Percentiles rank a stretch among this genome's conserved stretches.
phyloP scores from a whole-genome alignment of 768 basidiomycete species.

The Pleurotus tuoliensis region DNA sequence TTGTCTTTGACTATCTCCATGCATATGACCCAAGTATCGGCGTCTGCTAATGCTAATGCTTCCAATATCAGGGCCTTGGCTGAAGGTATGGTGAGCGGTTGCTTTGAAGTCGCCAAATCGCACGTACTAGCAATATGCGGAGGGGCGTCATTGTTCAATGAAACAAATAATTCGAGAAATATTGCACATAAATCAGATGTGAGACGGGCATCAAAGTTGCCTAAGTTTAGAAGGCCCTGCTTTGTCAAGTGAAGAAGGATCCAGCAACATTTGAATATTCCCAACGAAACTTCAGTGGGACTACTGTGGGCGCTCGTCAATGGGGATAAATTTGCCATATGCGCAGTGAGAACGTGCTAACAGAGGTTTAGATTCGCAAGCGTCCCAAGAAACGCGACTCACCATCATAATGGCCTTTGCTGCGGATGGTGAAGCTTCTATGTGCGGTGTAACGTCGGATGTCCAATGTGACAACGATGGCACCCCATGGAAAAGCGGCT shows the following conservation, averaged over 20 bases:
- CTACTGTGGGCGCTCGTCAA: slow-evolving; percentile 19
- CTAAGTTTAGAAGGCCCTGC: background rate
- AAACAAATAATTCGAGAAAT: slow-evolving; percentile 27
- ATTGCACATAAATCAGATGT: slow-evolving; percentile 18
- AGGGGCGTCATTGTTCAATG: slow-evolving; percentile 10
- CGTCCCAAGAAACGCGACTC: background rate
- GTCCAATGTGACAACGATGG: slow-evolving; percentile 3
- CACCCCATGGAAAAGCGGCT: slow-evolving; percentile 2
- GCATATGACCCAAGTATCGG: slow-evolving; percentile 14
- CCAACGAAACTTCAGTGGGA: slow-evolving; percentile 18
- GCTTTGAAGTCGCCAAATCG: background rate
- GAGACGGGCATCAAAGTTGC: slow-evolving; percentile 11
- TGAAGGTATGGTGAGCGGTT: slow-evolving; percentile 10
- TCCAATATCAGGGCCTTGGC: slow-evolving; percentile 30
- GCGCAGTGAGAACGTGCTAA: slow-evolving; percentile 7
- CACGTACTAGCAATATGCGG: slow-evolving; percentile 20
- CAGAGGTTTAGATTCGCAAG: background rate
- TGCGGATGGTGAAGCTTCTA: slow-evolving; percentile 6
- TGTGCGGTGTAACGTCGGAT: background rate
- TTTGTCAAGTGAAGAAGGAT: background rate
- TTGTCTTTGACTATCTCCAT: slow-evolving; percentile 18
- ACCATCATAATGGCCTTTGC: slow-evolving; percentile 24
- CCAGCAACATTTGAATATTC: background rate
- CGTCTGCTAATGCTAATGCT: slow-evolving; percentile 21
- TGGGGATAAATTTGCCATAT: background rate